Conservation (phyloP, 306 rosid species). For the Sesbania bispinosa region DNA sequence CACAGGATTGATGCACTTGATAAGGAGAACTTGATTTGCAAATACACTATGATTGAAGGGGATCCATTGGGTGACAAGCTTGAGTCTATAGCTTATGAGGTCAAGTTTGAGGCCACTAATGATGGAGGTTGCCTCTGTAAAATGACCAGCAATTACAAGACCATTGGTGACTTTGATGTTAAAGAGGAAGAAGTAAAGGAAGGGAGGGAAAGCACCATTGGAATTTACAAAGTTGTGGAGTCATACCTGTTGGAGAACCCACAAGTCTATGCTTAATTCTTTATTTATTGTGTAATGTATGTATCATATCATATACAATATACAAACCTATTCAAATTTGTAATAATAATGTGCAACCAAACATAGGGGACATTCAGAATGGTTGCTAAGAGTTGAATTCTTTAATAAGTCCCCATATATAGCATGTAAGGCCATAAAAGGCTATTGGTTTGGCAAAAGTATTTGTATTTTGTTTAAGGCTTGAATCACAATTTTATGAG, state of each 20-base stretch:
- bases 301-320: conserved; percentile 17
- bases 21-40: conserved; percentile 49
- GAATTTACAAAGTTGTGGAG: conserved; percentile 61
- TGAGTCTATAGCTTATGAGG: conserved; percentile 57
- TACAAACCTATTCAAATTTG: conserved; percentile 22
- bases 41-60: conserved; percentile 69
- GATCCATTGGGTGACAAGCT: conserved; percentile 73
- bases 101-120: conserved; percentile 54
- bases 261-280: conserved; percentile 45
- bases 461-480: conserved; percentile 16
- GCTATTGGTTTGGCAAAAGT: conserved; percentile 23
- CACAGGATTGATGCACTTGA: conserved; percentile 61
- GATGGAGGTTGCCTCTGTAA: conserved; percentile 60
- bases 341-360: neutral
- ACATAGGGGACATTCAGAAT: conserved; percentile 10
- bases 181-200: conserved; percentile 54
- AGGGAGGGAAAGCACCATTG: conserved; percentile 67
- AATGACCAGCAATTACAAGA: conserved; percentile 50
- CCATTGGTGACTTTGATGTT: conserved; percentile 44
- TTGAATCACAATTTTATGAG: neutral
- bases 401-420: neutral
- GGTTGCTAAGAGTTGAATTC: conserved; percentile 18
- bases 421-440: conserved; percentile 2
- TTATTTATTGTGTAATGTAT: neutral
- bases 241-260: conserved; percentile 66